Base-by-base conservation (phyloP, 2,329 filamentous ascomycete species). In the Fusarium gaditjirri region DNA sequence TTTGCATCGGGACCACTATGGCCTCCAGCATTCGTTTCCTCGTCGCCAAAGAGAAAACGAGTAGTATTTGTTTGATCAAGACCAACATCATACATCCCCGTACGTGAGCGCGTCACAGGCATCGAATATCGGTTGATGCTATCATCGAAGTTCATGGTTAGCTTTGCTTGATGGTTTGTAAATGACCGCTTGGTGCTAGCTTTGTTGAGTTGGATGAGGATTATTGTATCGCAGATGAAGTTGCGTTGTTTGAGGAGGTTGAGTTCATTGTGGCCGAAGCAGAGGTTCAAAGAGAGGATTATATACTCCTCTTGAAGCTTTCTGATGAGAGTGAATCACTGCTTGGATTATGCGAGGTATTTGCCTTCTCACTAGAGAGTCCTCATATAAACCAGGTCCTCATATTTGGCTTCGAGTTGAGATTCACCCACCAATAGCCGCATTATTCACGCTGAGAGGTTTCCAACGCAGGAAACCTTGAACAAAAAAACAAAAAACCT, bases 81-180 rank as follows among this genome's bases (percentile, higher is more conserved):
- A 42, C 89, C 88, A 75, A 90, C 87, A 73, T 91, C 90, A 78
- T 92, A 90, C 76, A 90, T 83, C 70, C 91, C 89, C 73, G 87
- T 90, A 73, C 92, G 89, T 73, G 91, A 89, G 67, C 88, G 88
- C 52, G 92, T 94, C 56, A 95, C 93, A 36, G 95, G 95, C 93
- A 98, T 95, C 8, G 95, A 98, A 82, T 97, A 97, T 72, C 95
- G 92, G 80, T 97, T 97, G 68, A 92, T 87, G 74, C 94, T 97
- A 76, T 75, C 70, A 68, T 76, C 65, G 41, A 43, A 58, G 17
- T 49, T 38, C 68, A 73, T 73, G 31, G 65, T 80, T 44, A 80
- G 77, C 47, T 38, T 49, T 38, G 47, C 31, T 55, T 41, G 41
- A 17, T 53, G 17, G 23, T 33, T 54, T 57, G 8, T 39, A 21